Conservation (phyloP, 2,329 filamentous ascomycete species). For the Daldinia eschscholtzii region DNA sequence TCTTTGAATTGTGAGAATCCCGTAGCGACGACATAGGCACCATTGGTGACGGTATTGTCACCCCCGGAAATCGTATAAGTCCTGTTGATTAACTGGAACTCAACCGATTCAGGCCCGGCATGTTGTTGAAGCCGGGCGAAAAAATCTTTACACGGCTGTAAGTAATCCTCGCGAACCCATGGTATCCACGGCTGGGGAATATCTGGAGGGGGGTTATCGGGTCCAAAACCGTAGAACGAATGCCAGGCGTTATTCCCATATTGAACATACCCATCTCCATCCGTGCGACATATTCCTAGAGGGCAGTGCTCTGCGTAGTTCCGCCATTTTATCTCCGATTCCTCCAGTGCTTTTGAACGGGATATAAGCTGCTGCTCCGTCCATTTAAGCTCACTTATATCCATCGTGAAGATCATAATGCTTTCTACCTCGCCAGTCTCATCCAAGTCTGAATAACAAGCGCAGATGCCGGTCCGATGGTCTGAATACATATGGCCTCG, state of each 20-base stretch:
- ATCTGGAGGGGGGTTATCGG: conserved; percentile 15
- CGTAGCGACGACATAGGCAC: conserved; percentile 43
- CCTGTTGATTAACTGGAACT: conserved; percentile 45
- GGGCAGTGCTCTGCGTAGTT: conserved; percentile 49
- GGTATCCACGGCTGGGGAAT: conserved; percentile 45
- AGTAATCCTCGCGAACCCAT: conserved; percentile 41
- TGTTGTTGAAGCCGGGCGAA: conserved; percentile 36
- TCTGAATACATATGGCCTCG: conserved; percentile 46
- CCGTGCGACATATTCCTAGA: conserved; percentile 48
- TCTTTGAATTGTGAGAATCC: conserved; percentile 46
- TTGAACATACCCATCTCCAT: conserved; percentile 44
- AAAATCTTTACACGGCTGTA: conserved; percentile 39
- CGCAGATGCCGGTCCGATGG: conserved; percentile 46
- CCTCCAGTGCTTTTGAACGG: conserved; percentile 45
- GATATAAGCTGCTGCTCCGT: conserved; percentile 47
- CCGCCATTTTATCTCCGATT: conserved; percentile 46
- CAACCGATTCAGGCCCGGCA: conserved; percentile 39
- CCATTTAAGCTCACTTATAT: conserved; percentile 50
- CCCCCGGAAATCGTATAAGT: conserved; percentile 45
- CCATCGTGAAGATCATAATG: conserved; percentile 48
- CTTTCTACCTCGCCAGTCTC: conserved; percentile 45
- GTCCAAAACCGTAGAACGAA: conserved; percentile 42
- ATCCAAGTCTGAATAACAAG: conserved; percentile 47
- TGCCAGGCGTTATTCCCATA: conserved; percentile 49
- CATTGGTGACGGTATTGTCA: conserved; percentile 43